Evolutionary conservation across 2,329 filamentous ascomycete genomes (phyloP), one percentile per base, ranked within the genome.

Genomic region (Aspergillus pseudoglaucus): DNA sequence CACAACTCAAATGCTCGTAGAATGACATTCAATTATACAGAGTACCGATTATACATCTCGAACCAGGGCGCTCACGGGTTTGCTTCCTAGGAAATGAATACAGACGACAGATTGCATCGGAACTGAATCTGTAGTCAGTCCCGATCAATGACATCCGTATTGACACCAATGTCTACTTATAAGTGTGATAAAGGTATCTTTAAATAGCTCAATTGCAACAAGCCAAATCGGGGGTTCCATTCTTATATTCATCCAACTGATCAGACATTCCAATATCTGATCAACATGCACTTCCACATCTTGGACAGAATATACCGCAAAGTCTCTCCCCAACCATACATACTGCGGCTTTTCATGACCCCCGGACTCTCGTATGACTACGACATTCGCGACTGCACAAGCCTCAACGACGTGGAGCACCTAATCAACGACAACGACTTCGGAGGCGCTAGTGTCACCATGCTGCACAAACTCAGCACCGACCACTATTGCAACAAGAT

Each of bases 391-490:
- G 39, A 58, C 37, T 54, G 51, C 23, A 14, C 44, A 14, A 37
- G 47, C 8, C 38, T 58, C 3, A 45, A 48, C 33, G 47, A 50
- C 22, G 47, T 54, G 9, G 68, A 72, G 49, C 68, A 76, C 3
- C 62, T 85, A 32, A 81, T 95, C 47, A 78, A 77, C 2, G 70
- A 79, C 1, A 71, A 81, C 2, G 74, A 83, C 53, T 95, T 95
- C 62, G 90, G 90, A 8, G 90, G 90, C 46, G 88, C 87, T 1
- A 93, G 87, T 8, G 88, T 95, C 37, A 95, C 56, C 6, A 53
- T 46, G 42, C 55, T 53, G 2, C 55, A 57, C 25, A 58, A 57
- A 35, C 50, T 57, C 5, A 45, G 47, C 17, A 47, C 54, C 18
- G 25, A 45, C 14, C 33, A 33, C 9, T 27, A 52, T 14, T 43